phyloP scores from a whole-genome alignment of 176 grass and related monocot genomes.

The Dactylis glomerata region DNA sequence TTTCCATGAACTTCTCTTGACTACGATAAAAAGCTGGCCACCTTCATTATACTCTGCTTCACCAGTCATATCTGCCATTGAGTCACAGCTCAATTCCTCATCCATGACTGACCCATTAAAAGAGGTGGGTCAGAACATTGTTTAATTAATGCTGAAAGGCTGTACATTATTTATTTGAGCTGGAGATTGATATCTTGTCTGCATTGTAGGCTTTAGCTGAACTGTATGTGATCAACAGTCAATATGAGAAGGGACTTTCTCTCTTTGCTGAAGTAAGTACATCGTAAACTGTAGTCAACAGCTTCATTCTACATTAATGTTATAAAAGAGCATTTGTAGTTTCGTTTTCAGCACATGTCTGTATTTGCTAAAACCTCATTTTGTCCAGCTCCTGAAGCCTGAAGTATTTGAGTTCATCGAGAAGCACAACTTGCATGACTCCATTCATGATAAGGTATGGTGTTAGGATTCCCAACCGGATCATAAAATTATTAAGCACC shows the following conservation, averaged over 20 bases:
- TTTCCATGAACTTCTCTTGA: slow-evolving; percentile 82
- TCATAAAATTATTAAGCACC: not conserved
- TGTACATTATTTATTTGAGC: slow-evolving; percentile 22
- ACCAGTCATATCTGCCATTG: slow-evolving; percentile 89
- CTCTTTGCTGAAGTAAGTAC: slow-evolving; percentile 93
- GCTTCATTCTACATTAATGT: slow-evolving; percentile 7
- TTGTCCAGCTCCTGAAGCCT: slow-evolving; percentile 71
- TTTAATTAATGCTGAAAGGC: not conserved
- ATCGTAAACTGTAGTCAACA: slow-evolving; percentile 25
- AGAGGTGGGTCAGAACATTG: slow-evolving; percentile 50
- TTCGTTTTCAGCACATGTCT: slow-evolving; percentile 24
- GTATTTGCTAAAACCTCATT: slow-evolving; percentile 20
- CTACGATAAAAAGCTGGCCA: slow-evolving; percentile 86
- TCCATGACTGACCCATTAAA: slow-evolving; percentile 80
- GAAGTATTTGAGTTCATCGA: slow-evolving; percentile 88
- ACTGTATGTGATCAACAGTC: slow-evolving; percentile 70
- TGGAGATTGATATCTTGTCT: slow-evolving; percentile 31
- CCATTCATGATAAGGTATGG: slow-evolving; percentile 77
- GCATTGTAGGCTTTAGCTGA: slow-evolving; percentile 79
- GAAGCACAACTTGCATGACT: slow-evolving; percentile 73
- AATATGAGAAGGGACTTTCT: slow-evolving; percentile 78
- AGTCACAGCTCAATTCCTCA: slow-evolving; percentile 73
- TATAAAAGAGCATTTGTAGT: not conserved
- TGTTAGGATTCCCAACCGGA: not conserved
- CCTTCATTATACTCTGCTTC: slow-evolving; percentile 67